A percentile compares a stretch with the other conserved stretches of the same genome.
Evolutionary conservation across 768 basidiomycete species (phyloP).

Genomic region (Podaxis pistillaris): DNA sequence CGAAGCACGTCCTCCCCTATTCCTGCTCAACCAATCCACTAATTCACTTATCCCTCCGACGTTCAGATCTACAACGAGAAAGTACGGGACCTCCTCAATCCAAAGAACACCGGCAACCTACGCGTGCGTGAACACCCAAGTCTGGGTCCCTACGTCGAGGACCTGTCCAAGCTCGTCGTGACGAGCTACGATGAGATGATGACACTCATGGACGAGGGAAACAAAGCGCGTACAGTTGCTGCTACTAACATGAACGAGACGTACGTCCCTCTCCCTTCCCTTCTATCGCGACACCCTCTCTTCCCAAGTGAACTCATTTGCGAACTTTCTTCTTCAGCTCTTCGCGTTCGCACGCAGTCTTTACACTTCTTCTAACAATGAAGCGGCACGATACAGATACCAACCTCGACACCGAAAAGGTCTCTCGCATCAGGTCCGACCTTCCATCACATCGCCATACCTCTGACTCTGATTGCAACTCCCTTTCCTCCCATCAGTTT

Average conservation of each 20-base stretch:
- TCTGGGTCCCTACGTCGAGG: conserved; percentile 97
- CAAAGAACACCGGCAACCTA: conserved; percentile 94
- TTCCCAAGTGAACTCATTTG: conserved; percentile 7
- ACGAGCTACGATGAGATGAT: conserved; percentile 95
- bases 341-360: conserved; percentile 97
- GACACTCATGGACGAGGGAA: conserved; percentile 99
- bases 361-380: conserved; percentile 93
- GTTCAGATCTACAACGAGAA: conserved; percentile 93
- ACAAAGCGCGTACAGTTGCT: conserved; percentile 97
- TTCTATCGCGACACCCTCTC: conserved; percentile 1
- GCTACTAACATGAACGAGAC: conserved; percentile 99
- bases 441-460: neutral
- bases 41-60: neutral
- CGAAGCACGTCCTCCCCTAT: conserved; percentile 51
- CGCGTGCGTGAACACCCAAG: conserved; percentile 97
- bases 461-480: conserved; percentile 5
- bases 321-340: conserved; percentile 47
- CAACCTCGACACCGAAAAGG: conserved; percentile 94
- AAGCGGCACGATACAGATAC: conserved; percentile 82
- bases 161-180: conserved; percentile 91
- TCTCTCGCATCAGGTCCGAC: conserved; percentile 89
- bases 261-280: conserved; percentile 37
- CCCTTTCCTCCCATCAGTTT: conserved; percentile 44
- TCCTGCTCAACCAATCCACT: neutral
- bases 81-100: conserved; percentile 95